A percentile compares a stretch with the other conserved stretches of the same genome.
These are phyloP conservation scores for Thraustotheca clavata DNA, from an alignment of 352 stramenopile genomes.

Conservation along the genomic window DNA sequence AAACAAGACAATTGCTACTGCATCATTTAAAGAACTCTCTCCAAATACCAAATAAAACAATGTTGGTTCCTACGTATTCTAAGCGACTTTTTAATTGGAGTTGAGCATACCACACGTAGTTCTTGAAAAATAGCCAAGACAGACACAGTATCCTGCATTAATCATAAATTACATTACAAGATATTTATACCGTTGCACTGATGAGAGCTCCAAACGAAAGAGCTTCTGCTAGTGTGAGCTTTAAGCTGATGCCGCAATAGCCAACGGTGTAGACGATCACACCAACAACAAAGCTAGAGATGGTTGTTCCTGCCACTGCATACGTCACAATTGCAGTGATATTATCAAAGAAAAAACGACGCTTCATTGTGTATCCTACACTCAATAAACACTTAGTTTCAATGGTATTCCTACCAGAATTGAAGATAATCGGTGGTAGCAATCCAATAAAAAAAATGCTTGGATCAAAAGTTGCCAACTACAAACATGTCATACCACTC, in stretches of 20 bases:
- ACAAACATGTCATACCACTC: neutral
- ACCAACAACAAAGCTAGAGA: conserved; percentile 83
- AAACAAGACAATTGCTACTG: conserved; percentile 90
- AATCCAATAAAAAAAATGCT: conserved; percentile 91
- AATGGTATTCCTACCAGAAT: conserved; percentile 41
- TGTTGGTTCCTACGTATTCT: conserved; percentile 67
- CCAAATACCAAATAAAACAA: conserved; percentile 95
- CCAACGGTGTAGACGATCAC: conserved; percentile 63
- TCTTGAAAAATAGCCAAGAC: conserved; percentile 89
- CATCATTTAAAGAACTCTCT: conserved; percentile 92
- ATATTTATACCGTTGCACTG: conserved; percentile 55
- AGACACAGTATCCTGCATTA: conserved; percentile 77
- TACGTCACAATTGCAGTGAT: conserved; percentile 85
- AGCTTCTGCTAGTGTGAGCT: conserved; percentile 80
- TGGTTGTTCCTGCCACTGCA: conserved; percentile 84
- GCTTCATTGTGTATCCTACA: conserved; percentile 81
- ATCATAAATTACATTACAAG: neutral
- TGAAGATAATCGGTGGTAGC: conserved; percentile 93
- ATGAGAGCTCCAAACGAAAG: conserved; percentile 90
- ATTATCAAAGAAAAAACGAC: conserved; percentile 89
- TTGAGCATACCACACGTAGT: conserved; percentile 25
- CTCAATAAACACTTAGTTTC: neutral
- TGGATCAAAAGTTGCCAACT: conserved; percentile 63
- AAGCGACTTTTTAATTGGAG: neutral
- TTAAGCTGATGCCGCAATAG: conserved; percentile 50